These are phyloP conservation scores for Rhynchosporium agropyri DNA, from an alignment of 2,329 filamentous ascomycete species.

Conservation along the genomic window DNA sequence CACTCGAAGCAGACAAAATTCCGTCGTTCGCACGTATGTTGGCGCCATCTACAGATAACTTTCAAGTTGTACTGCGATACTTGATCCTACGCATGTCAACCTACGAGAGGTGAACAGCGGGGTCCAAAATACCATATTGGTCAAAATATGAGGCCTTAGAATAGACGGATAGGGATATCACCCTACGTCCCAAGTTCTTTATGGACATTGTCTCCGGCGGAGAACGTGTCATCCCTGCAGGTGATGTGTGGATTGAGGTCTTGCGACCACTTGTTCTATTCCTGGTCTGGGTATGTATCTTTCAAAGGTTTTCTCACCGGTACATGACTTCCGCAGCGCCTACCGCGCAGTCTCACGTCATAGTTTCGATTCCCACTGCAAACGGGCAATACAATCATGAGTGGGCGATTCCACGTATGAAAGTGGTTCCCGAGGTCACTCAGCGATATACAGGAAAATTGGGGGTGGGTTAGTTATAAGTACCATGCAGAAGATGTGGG, in stretches of 20 bases:
- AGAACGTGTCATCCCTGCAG: background rate
- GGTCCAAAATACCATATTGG: slow-evolving; percentile 6
- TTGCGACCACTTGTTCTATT: slow-evolving; percentile 13
- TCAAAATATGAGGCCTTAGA: slow-evolving; percentile 6
- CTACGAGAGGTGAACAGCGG: slow-evolving; percentile 7
- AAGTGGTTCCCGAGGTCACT: slow-evolving; percentile 1
- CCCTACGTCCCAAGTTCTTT: background rate
- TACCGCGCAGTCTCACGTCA: slow-evolving; percentile 14
- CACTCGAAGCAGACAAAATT: background rate
- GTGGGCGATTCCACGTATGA: background rate
- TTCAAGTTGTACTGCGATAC: background rate
- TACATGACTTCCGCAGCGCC: background rate
- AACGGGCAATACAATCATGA: slow-evolving; percentile 1
- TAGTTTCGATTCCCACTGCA: slow-evolving; percentile 3
- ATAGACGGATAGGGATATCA: slow-evolving; percentile 7
- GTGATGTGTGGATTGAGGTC: slow-evolving; percentile 8
- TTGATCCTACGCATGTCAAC: background rate
- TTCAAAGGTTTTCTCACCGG: background rate
- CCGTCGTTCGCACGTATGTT: background rate
- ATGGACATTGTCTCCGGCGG: background rate
- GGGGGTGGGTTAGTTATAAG: slow-evolving; percentile 1
- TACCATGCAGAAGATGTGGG: slow-evolving; percentile 13
- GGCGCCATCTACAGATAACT: slow-evolving; percentile 11
- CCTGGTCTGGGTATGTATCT: slow-evolving; percentile 5
- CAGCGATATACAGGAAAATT: slow-evolving; percentile 10